Evolutionary conservation across 768 basidiomycete species (phyloP).

Genomic region (Leccinum barrowsii): DNA sequence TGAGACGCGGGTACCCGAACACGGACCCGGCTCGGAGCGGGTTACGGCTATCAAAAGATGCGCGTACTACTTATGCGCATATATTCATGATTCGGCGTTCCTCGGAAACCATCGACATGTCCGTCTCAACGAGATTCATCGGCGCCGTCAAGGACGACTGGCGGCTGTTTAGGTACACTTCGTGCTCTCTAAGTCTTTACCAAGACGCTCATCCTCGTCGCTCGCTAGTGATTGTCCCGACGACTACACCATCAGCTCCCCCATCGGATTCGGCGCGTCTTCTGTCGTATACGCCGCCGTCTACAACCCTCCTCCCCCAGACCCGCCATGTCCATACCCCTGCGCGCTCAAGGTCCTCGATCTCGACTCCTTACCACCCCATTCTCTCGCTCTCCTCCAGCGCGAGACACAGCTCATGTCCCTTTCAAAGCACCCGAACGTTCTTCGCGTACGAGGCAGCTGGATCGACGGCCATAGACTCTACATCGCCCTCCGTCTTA

Average conservation of each 20-base stretch:
- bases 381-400: slow-evolving; percentile 68
- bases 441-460: slow-evolving; percentile 84
- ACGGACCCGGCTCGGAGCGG: slow-evolving; percentile 20
- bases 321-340: slow-evolving; percentile 40
- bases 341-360: slow-evolving; percentile 90
- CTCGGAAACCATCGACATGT: slow-evolving; percentile 1
- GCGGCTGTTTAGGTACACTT: slow-evolving; percentile 67
- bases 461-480: slow-evolving; percentile 86
- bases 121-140: slow-evolving; percentile 47
- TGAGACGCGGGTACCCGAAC: slow-evolving; percentile 12
- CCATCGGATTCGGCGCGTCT: slow-evolving; percentile 90
- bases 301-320: slow-evolving; percentile 46
- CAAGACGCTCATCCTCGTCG: not conserved
- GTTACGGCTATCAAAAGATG: slow-evolving; percentile 1
- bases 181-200: not conserved
- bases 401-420: slow-evolving; percentile 92
- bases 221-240: slow-evolving; percentile 53
- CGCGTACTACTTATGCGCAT: not conserved
- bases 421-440: slow-evolving; percentile 89
- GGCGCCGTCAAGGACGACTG: slow-evolving; percentile 84
- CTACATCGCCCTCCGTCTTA: slow-evolving; percentile 82
- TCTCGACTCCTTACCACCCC: slow-evolving; percentile 71
- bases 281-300: slow-evolving; percentile 84
- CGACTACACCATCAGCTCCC: slow-evolving; percentile 73
- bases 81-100: not conserved